Conservation (phyloP, 352 stramenopile genomes). For the Phytophthora sansomeana region DNA sequence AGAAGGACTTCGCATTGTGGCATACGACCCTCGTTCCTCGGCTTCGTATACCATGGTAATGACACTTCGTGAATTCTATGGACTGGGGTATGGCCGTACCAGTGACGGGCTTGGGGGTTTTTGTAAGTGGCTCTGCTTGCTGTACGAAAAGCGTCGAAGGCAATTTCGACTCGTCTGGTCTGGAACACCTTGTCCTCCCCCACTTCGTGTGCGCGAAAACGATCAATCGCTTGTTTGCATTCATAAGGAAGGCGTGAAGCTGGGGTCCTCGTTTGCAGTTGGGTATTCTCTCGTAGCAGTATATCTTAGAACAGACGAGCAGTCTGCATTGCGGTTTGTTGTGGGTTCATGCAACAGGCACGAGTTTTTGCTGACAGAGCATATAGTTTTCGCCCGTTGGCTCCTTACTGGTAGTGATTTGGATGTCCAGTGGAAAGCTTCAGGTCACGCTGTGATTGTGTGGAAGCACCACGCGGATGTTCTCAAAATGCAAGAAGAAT, state of each 20-base stretch:
- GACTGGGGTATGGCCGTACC: constrained; percentile 59
- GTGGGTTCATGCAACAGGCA: constrained; percentile 24
- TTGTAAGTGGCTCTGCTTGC: constrained; percentile 67
- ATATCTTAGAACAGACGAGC: constrained; percentile 48
- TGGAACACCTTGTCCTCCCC: constrained; percentile 55
- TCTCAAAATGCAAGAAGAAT: constrained; percentile 3
- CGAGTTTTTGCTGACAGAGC: constrained; percentile 32
- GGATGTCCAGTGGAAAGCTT: constrained; percentile 18
- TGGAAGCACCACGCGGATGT: constrained; percentile 38
- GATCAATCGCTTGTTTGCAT: constrained; percentile 58
- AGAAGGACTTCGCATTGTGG: constrained; percentile 59
- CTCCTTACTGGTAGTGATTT: constrained; percentile 44
- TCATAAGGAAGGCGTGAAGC: constrained; percentile 66
- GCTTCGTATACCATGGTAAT: constrained; percentile 45
- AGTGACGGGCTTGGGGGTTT: constrained; percentile 48
- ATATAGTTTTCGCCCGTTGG: constrained; percentile 20
- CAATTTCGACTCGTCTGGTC: constrained; percentile 69
- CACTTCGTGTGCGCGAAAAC: constrained; percentile 61
- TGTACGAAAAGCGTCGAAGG: constrained; percentile 62
- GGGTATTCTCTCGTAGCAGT: constrained; percentile 41
- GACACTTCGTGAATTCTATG: constrained; percentile 52
- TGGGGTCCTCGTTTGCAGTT: not conserved
- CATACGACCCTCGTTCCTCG: constrained; percentile 60
- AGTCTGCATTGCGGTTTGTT: constrained; percentile 51
- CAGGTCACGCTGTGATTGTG: constrained; percentile 31